Conservation (phyloP, 176 grass and related monocot genomes). For the Oryza nivara region DNA sequence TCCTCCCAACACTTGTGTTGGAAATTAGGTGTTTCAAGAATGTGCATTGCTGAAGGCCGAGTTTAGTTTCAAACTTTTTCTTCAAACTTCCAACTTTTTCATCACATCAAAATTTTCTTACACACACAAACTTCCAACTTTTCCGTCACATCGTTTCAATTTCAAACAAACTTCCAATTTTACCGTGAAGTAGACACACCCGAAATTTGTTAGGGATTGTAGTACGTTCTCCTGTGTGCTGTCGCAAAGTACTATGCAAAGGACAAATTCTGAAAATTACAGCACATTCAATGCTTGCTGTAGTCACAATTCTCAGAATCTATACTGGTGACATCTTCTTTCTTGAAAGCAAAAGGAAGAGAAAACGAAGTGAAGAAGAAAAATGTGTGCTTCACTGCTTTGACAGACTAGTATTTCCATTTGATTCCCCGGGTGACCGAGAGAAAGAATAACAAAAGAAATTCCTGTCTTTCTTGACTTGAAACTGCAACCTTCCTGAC, state of each 20-base stretch:
- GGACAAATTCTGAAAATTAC: slow-evolving; percentile 26
- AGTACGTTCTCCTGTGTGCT: not conserved
- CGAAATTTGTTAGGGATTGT: not conserved
- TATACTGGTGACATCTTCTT: slow-evolving; percentile 29
- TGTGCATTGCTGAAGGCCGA: not conserved
- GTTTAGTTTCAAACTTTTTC: too few species aligned
- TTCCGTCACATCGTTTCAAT: too few species aligned
- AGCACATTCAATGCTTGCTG: not conserved
- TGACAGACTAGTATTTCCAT: slow-evolving; percentile 18
- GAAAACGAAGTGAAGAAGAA: slow-evolving; percentile 12
- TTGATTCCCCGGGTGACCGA: not conserved
- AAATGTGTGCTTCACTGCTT: not conserved
- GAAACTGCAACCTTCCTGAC: not conserved
- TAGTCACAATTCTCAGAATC: slow-evolving; percentile 31
- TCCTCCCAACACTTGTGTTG: not conserved
- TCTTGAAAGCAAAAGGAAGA: slow-evolving; percentile 30
- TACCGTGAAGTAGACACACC: too few species aligned
- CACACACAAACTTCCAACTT: too few species aligned
- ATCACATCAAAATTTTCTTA: too few species aligned
- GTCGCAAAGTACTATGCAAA: not conserved
- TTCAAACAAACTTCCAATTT: too few species aligned
- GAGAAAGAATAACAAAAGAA: not conserved
- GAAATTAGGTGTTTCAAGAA: not conserved
- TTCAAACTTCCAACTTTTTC: too few species aligned
- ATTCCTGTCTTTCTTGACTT: slow-evolving; percentile 15